Evolutionary conservation across 352 stramenopile genomes (phyloP), one percentile per base, ranked within the genome.

Genomic region (Lagenidium giganteum): DNA sequence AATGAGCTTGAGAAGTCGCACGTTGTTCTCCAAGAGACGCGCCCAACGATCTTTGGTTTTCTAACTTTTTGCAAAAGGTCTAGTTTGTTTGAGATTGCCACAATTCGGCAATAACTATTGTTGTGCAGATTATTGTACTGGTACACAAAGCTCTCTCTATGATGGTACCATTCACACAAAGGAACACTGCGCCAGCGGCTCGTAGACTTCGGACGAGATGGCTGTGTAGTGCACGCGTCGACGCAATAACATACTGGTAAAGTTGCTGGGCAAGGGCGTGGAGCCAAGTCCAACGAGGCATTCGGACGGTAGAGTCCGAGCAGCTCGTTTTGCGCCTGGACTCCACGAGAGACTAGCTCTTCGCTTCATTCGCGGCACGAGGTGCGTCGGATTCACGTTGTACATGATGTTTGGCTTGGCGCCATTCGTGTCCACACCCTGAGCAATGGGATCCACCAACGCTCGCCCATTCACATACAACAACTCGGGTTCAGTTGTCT

Each of bases 391-490:
- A 5, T 67, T 64, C 3, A 46, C 37, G 33, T 82, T 79, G 51
- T 66, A 79, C 23, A 78, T 22, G 25, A 53, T 57, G 34, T 80
- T 73, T 8, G 43, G 35, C 14, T 28, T 13, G 4, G 18, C 21
- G 1, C 8, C 4, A 1, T 23, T 41, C 6, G 13, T 18, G 7
- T 54, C 16, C 12, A 64, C 51, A 2, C 61, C 58, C 8, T 57
- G 30, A 1, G 72, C 58, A 43, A 66, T 69, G 26, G 72, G 61
- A 13, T 83, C 67, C 12, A 85, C 34, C 33, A 83, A 41, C 14
- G 64, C 64, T 18, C 64, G 68, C 8, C 72, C 74, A 36, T 81
- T 83, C 12, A 80, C 61, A 36, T 83, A 83, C 1, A 87, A 42
- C 18, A 87, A 55, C 34, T 73, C 54, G 4, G 62, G 43, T 5